Evolutionary conservation across 208 protist species (phyloP).

Genomic region (Porcisia deanei): DNA sequence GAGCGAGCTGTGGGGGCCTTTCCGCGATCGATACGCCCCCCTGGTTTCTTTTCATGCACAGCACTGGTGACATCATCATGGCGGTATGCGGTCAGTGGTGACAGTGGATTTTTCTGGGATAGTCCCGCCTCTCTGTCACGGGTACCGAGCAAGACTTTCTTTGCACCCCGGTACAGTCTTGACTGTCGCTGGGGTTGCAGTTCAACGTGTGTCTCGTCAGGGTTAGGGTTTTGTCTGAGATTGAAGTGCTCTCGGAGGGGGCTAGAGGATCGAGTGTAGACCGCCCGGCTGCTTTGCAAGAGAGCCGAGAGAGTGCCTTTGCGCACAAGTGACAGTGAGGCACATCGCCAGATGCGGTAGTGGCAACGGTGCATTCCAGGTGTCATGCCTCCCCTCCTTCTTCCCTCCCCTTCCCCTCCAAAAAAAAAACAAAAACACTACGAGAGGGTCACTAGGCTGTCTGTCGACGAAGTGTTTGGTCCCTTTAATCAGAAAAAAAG

Average conservation of each 20-base stretch:
- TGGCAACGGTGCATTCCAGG: neutral
- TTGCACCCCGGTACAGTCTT: neutral
- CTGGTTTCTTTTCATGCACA: neutral
- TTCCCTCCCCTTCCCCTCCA: too few species aligned
- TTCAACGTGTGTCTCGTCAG: neutral
- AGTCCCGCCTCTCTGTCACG: neutral
- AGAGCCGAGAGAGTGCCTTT: neutral
- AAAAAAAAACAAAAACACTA: too few species aligned
- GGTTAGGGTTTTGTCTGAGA: neutral
- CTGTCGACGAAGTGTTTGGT: too few species aligned
- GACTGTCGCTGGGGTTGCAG: neutral
- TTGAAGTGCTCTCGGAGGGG: neutral
- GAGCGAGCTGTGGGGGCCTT: neutral
- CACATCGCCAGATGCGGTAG: conserved; percentile 1
- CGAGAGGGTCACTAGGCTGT: too few species aligned
- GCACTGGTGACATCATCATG: neutral
- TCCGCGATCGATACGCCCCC: too few species aligned
- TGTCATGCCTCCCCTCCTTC: too few species aligned
- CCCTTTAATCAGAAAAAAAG: too few species aligned
- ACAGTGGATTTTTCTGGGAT: neutral
- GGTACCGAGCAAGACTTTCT: neutral
- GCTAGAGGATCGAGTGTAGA: neutral
- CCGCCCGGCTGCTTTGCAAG: neutral
- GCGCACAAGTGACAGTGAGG: neutral
- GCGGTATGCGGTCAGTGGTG: neutral